These are phyloP conservation scores for Globisporangium solare DNA, from an alignment of 352 stramenopile species.

Conservation along the genomic window DNA sequence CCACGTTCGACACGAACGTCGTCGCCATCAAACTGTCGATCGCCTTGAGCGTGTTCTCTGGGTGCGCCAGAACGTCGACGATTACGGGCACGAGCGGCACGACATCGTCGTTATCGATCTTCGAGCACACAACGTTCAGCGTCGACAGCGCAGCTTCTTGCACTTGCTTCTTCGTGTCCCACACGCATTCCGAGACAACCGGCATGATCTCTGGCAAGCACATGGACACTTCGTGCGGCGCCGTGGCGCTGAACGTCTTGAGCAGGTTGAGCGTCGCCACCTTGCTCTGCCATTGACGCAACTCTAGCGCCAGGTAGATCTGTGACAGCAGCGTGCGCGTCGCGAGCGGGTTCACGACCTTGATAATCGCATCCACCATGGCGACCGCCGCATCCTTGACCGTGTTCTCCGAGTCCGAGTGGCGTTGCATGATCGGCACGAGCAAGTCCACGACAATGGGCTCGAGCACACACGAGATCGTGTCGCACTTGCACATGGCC, in stretches of 20 bases:
- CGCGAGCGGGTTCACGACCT: slow-evolving; percentile 52
- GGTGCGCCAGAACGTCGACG: slow-evolving; percentile 90
- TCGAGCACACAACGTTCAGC: slow-evolving; percentile 81
- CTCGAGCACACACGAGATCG: slow-evolving; percentile 47
- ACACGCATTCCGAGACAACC: slow-evolving; percentile 84
- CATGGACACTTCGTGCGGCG: slow-evolving; percentile 64
- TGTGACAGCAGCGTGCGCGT: slow-evolving; percentile 53
- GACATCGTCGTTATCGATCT: slow-evolving; percentile 90
- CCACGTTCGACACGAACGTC: slow-evolving; percentile 91
- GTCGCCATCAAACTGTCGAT: slow-evolving; percentile 89
- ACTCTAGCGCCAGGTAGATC: slow-evolving; percentile 50
- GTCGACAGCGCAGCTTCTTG: slow-evolving; percentile 69
- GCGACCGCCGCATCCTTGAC: slow-evolving; percentile 38
- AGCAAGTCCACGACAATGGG: slow-evolving; percentile 52
- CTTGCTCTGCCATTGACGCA: slow-evolving; percentile 88
- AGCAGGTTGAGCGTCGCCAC: slow-evolving; percentile 77
- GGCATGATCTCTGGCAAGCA: slow-evolving; percentile 90
- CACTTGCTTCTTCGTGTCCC: slow-evolving; percentile 94
- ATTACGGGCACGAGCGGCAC: slow-evolving; percentile 85
- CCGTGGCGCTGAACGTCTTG: slow-evolving; percentile 57
- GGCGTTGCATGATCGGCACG: slow-evolving; percentile 45
- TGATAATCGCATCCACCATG: slow-evolving; percentile 28
- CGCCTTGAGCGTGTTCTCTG: slow-evolving; percentile 87
- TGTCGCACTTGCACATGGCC: slow-evolving; percentile 38
- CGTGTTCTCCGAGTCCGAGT: slow-evolving; percentile 55